Evolutionary conservation across 2,329 filamentous ascomycete species (phyloP), one percentile per base, ranked within the genome.

Genomic region (Dryadomyces quercivorus): DNA sequence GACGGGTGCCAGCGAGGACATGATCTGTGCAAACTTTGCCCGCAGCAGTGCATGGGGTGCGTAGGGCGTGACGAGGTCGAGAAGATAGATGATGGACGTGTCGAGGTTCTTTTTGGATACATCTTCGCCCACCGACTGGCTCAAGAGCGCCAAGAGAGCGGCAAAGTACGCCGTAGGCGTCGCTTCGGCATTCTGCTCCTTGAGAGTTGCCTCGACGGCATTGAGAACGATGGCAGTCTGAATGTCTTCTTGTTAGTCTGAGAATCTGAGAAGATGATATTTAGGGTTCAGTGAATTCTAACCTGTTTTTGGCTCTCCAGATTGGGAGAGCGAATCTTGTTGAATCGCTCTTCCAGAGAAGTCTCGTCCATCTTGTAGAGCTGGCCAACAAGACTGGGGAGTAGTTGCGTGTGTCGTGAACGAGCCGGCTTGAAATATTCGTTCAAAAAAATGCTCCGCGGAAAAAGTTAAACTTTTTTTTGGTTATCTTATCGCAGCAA

Each of bases 281-380:
- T 46, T 26, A 22, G 9, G 3, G 12, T 46, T 36, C 13, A 10
- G 16, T 9, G 43, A 22, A 49, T 26, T 15, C 31, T 40, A 15
- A 93, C 89, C 80, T 91, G 89, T 70, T 95, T 84, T 73, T 95
- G 90, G 69, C 87, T 95, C 70, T 96, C 88, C 64, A 96, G 81
- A 72, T 95, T 95, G 55, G 92, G 92, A 66, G 87, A 93, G 73
- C 92, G 87, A 70, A 97, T 96, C 80, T 94, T 95, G 74, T 91
- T 88, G 69, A 97, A 82, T 76, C 90, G 94, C 76, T 95, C 91
- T 68, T 86, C 82, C 65, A 97, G 66, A 61, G 75, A 72, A 62
- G 71, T 66, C 60, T 72, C 71, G 63, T 72, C 69, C 76, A 79
- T 80, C 57, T 46, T 56, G 50, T n/a, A 36, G 46, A 22, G 10